Percentiles rank a stretch among this genome's conserved stretches.
Conservation (phyloP, 1,139 yeast genomes). For the Debaryomycetaceae sp. region DNA sequence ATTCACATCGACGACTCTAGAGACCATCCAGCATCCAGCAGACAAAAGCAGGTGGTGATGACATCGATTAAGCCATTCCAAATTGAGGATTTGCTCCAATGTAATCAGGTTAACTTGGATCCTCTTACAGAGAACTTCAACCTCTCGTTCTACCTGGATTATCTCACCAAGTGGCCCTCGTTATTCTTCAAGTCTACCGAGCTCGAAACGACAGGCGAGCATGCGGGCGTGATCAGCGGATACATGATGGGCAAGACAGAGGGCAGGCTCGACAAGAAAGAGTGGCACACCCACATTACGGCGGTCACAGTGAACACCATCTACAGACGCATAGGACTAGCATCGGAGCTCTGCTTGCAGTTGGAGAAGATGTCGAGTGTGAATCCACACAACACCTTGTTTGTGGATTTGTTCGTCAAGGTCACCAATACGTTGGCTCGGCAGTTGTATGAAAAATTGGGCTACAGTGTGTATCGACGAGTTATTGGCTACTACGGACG, state of each 20-base stretch:
- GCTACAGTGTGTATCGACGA: constrained; percentile 79
- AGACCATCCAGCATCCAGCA: neutral
- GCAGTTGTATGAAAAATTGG: constrained; percentile 77
- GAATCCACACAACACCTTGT: constrained; percentile 69
- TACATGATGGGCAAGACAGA: constrained; percentile 98
- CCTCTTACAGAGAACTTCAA: constrained; percentile 89
- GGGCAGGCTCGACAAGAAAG: constrained; percentile 59
- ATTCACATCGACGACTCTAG: neutral
- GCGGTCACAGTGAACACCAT: constrained; percentile 89
- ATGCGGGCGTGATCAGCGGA: constrained; percentile 47
- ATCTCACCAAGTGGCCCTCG: constrained; percentile 83
- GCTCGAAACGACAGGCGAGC: constrained; percentile 17
- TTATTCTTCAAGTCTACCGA: constrained; percentile 75
- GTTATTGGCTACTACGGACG: constrained; percentile 86
- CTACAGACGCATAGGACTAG: constrained; percentile 82
- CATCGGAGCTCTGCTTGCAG: constrained; percentile 70
- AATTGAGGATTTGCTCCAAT: constrained; percentile 72
- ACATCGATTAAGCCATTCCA: constrained; percentile 82
- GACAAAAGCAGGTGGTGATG: constrained; percentile 35
- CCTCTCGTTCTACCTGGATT: constrained; percentile 77
- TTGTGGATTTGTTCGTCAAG: constrained; percentile 87
- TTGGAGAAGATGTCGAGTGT: constrained; percentile 67
- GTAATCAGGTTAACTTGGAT: constrained; percentile 78
- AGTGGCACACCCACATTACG: constrained; percentile 96
- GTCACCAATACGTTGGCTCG: constrained; percentile 80